phyloP scores from a whole-genome alignment of 129 eudicot species.

The Tagetes erecta region DNA sequence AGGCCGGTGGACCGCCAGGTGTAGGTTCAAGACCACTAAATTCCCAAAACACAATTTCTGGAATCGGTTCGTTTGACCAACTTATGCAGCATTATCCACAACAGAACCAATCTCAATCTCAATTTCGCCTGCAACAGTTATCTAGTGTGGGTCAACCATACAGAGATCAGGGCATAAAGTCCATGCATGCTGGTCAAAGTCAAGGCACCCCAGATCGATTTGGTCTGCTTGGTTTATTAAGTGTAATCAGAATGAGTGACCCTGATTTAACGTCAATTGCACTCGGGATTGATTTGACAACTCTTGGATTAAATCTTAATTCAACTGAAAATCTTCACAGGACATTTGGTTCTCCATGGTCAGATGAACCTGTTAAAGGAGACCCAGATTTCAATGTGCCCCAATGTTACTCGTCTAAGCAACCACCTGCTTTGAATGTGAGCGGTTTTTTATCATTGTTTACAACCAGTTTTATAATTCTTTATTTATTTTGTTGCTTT shows the following conservation, averaged over 20 bases:
- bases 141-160: slow-evolving; percentile 53
- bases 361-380: slow-evolving; percentile 88
- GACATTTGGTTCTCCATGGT: slow-evolving; percentile 91
- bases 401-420: slow-evolving; percentile 74
- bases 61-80: slow-evolving; percentile 80
- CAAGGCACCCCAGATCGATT: slow-evolving; percentile 58
- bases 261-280: slow-evolving; percentile 81
- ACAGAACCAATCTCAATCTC: slow-evolving; percentile 69
- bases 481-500: slow-evolving; percentile 12
- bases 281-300: slow-evolving; percentile 78
- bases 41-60: slow-evolving; percentile 57
- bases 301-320: slow-evolving; percentile 82
- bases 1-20: slow-evolving; percentile 76
- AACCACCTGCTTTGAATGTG: slow-evolving; percentile 69
- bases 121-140: slow-evolving; percentile 67
- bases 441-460: slow-evolving; percentile 24
- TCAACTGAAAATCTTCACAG: slow-evolving; percentile 78
- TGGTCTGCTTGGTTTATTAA: slow-evolving; percentile 76
- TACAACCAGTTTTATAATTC: too few relatives aligned
- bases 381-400: slow-evolving; percentile 77
- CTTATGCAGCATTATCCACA: slow-evolving; percentile 81
- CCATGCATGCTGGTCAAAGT: slow-evolving; percentile 51
- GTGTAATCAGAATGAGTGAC: slow-evolving; percentile 81
- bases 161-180: slow-evolving; percentile 70
- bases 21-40: slow-evolving; percentile 71